Base-by-base conservation (phyloP, 1,139 yeast species). In the Arxiozyma bovina region DNA sequence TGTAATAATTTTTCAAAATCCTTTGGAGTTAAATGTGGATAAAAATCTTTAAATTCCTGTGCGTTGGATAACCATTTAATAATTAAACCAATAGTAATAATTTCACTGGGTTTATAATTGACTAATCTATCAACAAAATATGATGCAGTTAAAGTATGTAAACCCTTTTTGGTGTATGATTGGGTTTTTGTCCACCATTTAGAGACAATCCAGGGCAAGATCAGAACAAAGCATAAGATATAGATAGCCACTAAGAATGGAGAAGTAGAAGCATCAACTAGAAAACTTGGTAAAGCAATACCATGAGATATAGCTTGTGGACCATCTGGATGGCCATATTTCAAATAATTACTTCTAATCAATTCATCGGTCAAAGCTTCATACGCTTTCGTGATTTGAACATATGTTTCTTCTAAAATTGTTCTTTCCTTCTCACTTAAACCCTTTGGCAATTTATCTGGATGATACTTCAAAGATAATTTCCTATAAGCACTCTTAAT, bases 311-410 rank as follows among this genome's bases (percentile, higher is more conserved):
- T 78, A 50, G 88, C 88, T 70, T 89, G 96, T 51, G 96, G 96
- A 45, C 99, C 99, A 73, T 94, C 99, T 7, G 99, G 99, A 69
- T 94, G 96, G 49, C 99, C 99, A 66, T 85, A 93, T 64, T 81
- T 84, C 66, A 85, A 74, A 69, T 80, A 91, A 70, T 94, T 94
- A 61, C 87, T 88, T 64, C 83, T 83, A 12, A 90, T 83, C 41
- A 77, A 81, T 61, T 88, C 96, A 71, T 94, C 99, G 15, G 99
- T 94, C 61, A 94, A 78, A 0, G 99, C 89, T 71, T 90, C 87
- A 73, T 94, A 90, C 30, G 99, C 99, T 71, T 88, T 87, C 57
- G 90, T 86, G 65, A 94, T 86, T 61, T 81, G 77, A 50, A 91
- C 94, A 70, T 82, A 93, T 53, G 80, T 80, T 55, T 85, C 82